Percentiles rank a stretch among this genome's conserved stretches.
Evolutionary conservation across 805 yeast species (phyloP).

Genomic region (Nakazawaea siamensis): DNA sequence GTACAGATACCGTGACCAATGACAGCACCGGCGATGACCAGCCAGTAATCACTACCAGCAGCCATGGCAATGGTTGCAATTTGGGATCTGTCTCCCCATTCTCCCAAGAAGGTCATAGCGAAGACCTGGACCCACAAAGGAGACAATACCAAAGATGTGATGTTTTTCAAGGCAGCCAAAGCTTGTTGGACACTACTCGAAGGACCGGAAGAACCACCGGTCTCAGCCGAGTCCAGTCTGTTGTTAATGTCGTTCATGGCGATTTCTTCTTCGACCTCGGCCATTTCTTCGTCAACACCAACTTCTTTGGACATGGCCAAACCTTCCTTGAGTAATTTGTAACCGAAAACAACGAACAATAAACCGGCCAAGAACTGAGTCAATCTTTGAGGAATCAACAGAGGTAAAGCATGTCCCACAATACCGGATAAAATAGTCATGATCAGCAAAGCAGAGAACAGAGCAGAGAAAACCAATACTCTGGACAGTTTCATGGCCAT

Average conservation of each 20-base stretch:
- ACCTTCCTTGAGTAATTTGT: constrained; percentile 73
- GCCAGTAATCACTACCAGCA: constrained; percentile 89
- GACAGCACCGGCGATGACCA: constrained; percentile 81
- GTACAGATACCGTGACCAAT: constrained; percentile 88
- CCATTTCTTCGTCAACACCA: constrained; percentile 92
- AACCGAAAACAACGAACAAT: constrained; percentile 77
- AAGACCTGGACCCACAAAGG: constrained; percentile 94
- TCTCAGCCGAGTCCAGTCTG: constrained; percentile 49
- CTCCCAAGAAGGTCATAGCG: constrained; percentile 93
- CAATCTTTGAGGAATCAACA: constrained; percentile 67
- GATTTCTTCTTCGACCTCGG: constrained; percentile 94
- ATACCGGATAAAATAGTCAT: constrained; percentile 91
- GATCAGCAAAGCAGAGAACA: constrained; percentile 73
- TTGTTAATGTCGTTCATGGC: constrained; percentile 50
- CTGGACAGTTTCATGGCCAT: constrained; percentile 96
- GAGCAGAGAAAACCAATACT: constrained; percentile 78
- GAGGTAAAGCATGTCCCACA: constrained; percentile 86
- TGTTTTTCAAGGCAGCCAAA: constrained; percentile 33
- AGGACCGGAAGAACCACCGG: constrained; percentile 26
- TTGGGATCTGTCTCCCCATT: constrained; percentile 99
- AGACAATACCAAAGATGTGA: constrained; percentile 60
- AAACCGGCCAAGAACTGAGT: constrained; percentile 79
- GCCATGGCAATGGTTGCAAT: constrained; percentile 98
- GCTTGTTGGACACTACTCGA: constrained; percentile 4
- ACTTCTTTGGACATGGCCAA: constrained; percentile 67